Percentiles rank a stretch among this genome's conserved stretches.
Evolutionary conservation across 2,329 filamentous ascomycete species (phyloP).

Genomic region (Nannizzia gypsea): DNA sequence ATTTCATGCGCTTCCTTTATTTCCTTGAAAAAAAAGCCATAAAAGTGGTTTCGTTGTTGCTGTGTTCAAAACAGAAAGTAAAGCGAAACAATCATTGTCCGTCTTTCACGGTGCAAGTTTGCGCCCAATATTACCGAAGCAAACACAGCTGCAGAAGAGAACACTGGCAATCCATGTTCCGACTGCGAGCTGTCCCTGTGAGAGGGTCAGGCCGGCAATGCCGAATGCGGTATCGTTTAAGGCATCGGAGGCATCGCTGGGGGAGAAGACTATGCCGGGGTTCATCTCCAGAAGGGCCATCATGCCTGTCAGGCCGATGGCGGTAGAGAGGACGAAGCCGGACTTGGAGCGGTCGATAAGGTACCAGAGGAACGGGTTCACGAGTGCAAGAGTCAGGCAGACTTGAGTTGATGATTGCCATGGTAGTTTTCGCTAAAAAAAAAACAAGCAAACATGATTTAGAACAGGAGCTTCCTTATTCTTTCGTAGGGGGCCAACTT

Average conservation of each 20-base stretch:
- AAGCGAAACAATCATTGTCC: neutral
- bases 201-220: conserved; percentile 40
- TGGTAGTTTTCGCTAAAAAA: conserved; percentile 62
- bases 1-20: neutral
- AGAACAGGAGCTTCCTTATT: neutral
- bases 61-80: neutral
- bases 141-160: conserved; percentile 86
- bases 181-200: conserved; percentile 33
- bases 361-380: conserved; percentile 92
- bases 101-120: conserved; percentile 38
- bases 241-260: conserved; percentile 36
- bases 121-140: conserved; percentile 90
- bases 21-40: neutral
- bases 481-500: conserved; percentile 29
- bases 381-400: conserved; percentile 75
- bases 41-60: neutral
- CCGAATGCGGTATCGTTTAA: conserved; percentile 17
- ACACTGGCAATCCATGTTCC: conserved; percentile 88
- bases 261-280: conserved; percentile 63
- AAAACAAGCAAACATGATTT: conserved; percentile 3
- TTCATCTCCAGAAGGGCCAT: conserved; percentile 61
- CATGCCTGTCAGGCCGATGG: conserved; percentile 64
- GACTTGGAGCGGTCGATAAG: conserved; percentile 80
- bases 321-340: conserved; percentile 66
- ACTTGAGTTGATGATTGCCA: conserved; percentile 95